Percentiles rank a stretch among this genome's conserved stretches.
Conservation (phyloP, 2,329 filamentous ascomycete genomes). For the Teratosphaeria nubilosa region DNA sequence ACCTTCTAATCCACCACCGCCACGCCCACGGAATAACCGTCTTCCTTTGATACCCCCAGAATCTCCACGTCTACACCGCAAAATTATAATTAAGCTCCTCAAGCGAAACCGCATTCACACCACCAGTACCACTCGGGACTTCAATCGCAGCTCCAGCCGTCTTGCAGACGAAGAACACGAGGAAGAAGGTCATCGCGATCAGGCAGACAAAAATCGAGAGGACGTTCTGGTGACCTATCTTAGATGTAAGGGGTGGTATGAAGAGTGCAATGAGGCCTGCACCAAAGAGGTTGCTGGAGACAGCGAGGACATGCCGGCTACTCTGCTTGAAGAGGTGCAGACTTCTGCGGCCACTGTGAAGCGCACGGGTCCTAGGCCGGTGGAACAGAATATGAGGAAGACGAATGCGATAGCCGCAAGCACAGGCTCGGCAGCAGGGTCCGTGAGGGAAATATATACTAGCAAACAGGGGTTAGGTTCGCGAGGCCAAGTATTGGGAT, state of each 20-base stretch:
- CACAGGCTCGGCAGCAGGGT: too few relatives aligned
- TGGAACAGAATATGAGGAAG: slow-evolving; percentile 31
- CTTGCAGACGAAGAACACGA: slow-evolving; percentile 24
- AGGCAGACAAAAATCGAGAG: slow-evolving; percentile 22
- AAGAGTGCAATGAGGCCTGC: slow-evolving; percentile 21
- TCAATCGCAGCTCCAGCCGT: slow-evolving; percentile 17
- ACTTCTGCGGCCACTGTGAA: slow-evolving; percentile 61
- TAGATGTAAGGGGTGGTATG: slow-evolving; percentile 16
- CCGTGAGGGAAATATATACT: too few relatives aligned
- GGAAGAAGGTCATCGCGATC: slow-evolving; percentile 20
- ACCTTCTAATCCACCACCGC: not conserved
- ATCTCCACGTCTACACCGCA: slow-evolving; percentile 10
- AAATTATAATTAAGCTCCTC: slow-evolving; percentile 26
- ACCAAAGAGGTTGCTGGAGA: slow-evolving; percentile 31
- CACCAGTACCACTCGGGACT: slow-evolving; percentile 1
- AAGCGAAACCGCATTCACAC: slow-evolving; percentile 15
- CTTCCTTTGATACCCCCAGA: slow-evolving; percentile 10
- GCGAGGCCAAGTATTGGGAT: too few relatives aligned
- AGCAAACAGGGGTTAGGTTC: too few relatives aligned
- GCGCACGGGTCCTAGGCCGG: slow-evolving; percentile 45
- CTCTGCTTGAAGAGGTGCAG: slow-evolving; percentile 43
- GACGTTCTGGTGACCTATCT: slow-evolving; percentile 14
- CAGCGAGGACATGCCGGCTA: slow-evolving; percentile 57
- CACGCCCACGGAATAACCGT: slow-evolving; percentile 7
- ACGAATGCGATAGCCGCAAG: too few relatives aligned